Base-by-base conservation (phyloP, 345 rosid species). In the Syzygium jambos region DNA sequence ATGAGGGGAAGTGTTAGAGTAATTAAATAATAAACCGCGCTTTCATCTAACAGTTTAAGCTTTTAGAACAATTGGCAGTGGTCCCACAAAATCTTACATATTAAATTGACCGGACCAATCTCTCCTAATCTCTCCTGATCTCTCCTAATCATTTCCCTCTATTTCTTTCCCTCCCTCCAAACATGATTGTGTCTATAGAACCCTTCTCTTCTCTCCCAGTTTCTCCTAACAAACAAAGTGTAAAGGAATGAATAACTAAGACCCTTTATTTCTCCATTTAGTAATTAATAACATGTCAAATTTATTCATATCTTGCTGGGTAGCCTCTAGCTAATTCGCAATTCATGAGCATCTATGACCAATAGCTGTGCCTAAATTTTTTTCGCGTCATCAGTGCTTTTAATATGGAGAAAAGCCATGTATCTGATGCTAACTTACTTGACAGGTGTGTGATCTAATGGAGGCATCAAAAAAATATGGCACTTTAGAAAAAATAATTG, bases 401-500 rank as follows among this genome's bases (percentile, higher is more conserved):
- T 29, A 53, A 19, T 21, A 25, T n/a, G 9, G 61, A 53, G 65
- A 52, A 84, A 84, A 19, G 41, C 13, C 86, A 30, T 1, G 8
- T 5, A 84, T 84, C 80, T 73, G 25, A 73, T 80, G 49, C 13
- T 34, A 11, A 46, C 29, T 85, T 17, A 9, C 55, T 57, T 11
- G 52, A 38, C 84, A 88, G 90, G 86, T 88, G 73, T 59, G 38
- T 34, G 86, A 86, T 82, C 88, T 88, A 12, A 51, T 1, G 49
- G 88, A 65, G 68, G 86, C 88, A 52, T 88, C 90, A 7, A 86
- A 84, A 51, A 73, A 41, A 21, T 84, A 82, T 30, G 9, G 9
- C 56, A 86, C 86, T 5, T 49, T 88, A 21, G 29, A 63, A 55
- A 43, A 84, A 30, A 59, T 88, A 63, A 53, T 88, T 41, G 90